Conservation (phyloP, 306 rosid species). For the Vigna hirtella region DNA sequence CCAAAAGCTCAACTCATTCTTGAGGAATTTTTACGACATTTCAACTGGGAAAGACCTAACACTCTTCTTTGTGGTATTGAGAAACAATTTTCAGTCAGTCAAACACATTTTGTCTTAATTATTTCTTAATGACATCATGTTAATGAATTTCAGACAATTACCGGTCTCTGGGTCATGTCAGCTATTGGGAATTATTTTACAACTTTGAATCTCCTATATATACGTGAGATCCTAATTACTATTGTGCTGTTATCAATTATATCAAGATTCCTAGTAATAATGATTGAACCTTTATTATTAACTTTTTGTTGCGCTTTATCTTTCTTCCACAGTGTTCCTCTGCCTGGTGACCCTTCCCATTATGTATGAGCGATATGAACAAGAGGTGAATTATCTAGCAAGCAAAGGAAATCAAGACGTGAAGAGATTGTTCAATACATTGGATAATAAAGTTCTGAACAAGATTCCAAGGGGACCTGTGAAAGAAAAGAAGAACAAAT, state of each 20-base stretch:
- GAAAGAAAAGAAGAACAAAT: constrained; percentile 49
- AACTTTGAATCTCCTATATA: constrained; percentile 55
- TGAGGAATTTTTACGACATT: constrained; percentile 55
- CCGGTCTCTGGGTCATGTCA: constrained; percentile 64
- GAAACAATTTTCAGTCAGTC: constrained; percentile 12
- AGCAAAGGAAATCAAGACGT: constrained; percentile 56
- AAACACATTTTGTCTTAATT: background rate
- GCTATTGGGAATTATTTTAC: constrained; percentile 53
- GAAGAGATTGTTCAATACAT: constrained; percentile 50
- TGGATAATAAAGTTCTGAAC: constrained; percentile 57
- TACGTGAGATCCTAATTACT: constrained; percentile 51
- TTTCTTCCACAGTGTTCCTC: constrained; percentile 50
- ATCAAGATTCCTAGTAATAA: background rate
- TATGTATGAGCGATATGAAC: constrained; percentile 65
- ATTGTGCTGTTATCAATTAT: background rate
- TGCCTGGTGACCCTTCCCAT: constrained; percentile 54
- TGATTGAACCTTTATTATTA: constrained; percentile 13
- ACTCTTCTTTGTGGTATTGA: constrained; percentile 61
- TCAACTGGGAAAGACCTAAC: constrained; percentile 62
- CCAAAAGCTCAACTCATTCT: constrained; percentile 47
- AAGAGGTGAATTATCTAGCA: constrained; percentile 61
- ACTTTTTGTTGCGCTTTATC: background rate
- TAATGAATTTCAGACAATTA: constrained; percentile 56
- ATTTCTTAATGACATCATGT: constrained; percentile 26
- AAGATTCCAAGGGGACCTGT: constrained; percentile 76